Base-by-base conservation (phyloP, 2,329 filamentous ascomycete genomes). In the Cadophora malorum region DNA sequence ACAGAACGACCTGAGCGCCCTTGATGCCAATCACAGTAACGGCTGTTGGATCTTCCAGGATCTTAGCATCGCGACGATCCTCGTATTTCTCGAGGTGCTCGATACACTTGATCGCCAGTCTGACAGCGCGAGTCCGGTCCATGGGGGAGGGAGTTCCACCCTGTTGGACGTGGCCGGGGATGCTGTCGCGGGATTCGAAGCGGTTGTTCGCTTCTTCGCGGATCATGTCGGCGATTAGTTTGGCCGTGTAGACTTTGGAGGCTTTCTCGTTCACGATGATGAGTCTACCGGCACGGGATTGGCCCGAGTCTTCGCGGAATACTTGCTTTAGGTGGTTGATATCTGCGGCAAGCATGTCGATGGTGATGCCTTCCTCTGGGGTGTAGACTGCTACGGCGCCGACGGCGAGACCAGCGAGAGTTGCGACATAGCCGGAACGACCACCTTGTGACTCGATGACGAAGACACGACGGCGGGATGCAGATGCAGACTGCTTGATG, bases 371-470 rank as follows among this genome's bases (percentile, higher is more conserved):
- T 80, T 99, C 94, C 80, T 99, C 96, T 0, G 96, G 96, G 5
- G 95, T 98, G 81, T 99, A 99, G 14, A 98, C 94, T 0, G 95
- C 94, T 16, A 92, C 86, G 9, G 96, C 96, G 65, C 96, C 96
- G 19, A 98, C 93, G n/a, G 91, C 89, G 16, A 99, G 88, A 61
- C 95, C 96, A 16, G 92, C 94, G 66, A 97, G 86, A 0, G 93
- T 97, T 33, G 95, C 95, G 68, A 98, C 88, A 80, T 98, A 99
- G 23, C 96, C 96, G 4, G 93, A 97, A 67, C 92, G 90, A 45
- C 96, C 96, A 75, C 96, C 96, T 82, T 99, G 96, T 0, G 96
- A 98, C 82, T 99, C 96, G 65, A 99, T 95, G 64, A 99, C 94
- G 80, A 99, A 99, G 65, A 98, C 95, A 69, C 96, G 90, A 55